These are phyloP conservation scores for Suhomyces vadensis DNA, from an alignment of 805 yeast genomes.

Conservation along the genomic window DNA sequence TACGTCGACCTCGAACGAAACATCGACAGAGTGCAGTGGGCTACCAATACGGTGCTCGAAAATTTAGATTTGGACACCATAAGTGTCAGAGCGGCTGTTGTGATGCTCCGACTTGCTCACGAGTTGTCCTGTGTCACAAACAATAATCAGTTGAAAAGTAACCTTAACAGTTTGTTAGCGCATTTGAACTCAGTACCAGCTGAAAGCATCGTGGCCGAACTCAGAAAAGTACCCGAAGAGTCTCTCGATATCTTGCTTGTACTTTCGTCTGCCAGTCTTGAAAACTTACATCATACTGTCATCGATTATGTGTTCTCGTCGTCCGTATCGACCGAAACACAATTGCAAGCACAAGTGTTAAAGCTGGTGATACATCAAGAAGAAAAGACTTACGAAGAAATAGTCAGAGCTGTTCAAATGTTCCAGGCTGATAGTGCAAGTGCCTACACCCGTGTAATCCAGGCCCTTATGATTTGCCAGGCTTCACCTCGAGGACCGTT, in stretches of 20 bases:
- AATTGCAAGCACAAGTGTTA: too few relatives aligned
- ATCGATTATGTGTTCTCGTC: too few relatives aligned
- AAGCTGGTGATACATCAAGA: too few relatives aligned
- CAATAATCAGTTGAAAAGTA: conserved; percentile 4
- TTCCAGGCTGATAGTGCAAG: not conserved
- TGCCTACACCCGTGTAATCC: conserved; percentile 19
- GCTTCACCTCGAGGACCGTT: conserved; percentile 23
- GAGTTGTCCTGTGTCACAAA: conserved; percentile 22
- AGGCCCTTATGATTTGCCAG: conserved; percentile 16
- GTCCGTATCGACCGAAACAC: too few relatives aligned
- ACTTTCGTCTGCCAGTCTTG: not conserved
- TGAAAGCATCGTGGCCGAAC: not conserved
- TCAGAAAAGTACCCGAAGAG: not conserved
- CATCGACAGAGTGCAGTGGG: conserved; percentile 23
- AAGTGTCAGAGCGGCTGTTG: conserved; percentile 11
- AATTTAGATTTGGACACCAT: conserved; percentile 3
- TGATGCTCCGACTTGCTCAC: conserved; percentile 21
- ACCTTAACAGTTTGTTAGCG: not conserved
- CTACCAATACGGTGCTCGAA: conserved; percentile 4
- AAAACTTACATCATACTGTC: too few relatives aligned
- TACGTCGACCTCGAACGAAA: conserved; percentile 32
- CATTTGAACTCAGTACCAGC: not conserved
- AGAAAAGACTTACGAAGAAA: not conserved
- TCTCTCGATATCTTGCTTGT: conserved; percentile 8
- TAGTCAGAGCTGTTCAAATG: too few relatives aligned